Evolutionary conservation across 2,329 filamentous ascomycete species (phyloP), one percentile per base, ranked within the genome.

Genomic region (Blumeria graminis): DNA sequence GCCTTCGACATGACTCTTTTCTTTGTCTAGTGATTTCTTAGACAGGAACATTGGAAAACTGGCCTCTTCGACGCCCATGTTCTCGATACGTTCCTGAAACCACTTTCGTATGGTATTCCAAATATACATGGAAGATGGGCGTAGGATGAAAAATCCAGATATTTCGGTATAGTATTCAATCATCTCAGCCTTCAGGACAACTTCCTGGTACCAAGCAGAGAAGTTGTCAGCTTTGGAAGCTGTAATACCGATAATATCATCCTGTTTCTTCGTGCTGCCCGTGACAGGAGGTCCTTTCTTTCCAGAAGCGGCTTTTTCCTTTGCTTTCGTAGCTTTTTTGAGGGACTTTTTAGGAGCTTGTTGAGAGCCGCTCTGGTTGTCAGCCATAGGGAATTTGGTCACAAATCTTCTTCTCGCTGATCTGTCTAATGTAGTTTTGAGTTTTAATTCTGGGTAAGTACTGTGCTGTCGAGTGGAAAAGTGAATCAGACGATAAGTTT

Each of bases 1-100:
- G n/a, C 92, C 92, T 70, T 98, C 90, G 60, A 98, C 85, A 69
- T 98, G 92, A 65, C 92, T 86, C 76, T 95, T 95, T 71, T 95
- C 82, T 59, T 67, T 67, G 59, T 68, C 66, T 18, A 98, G 72
- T 43, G 93, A 93, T 71, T 93, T 93, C 66, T 86, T 76, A 16
- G 87, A 94, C 61, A 98, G 79, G 71, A 95, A 98, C 69, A 98
- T 83, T 59, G 92, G 92, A 70, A 98, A 98, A 69, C 87, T 94
- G 68, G 86, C 85, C 74, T 98, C 93, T 69, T 92, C 86, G 57
- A 96, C 90, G 57, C 87, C 89, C 74, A 96, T 78, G 54, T 77
- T 80, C 75, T 94, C 89, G 68, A 96, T 98, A 63, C 81, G 78
- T 63, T 74, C 72, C 63, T 77, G 74, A 69, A 83, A 83, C 78